Evolutionary conservation across 2,329 filamentous ascomycete genomes (phyloP).

Genomic region (Colletotrichum coccodes): DNA sequence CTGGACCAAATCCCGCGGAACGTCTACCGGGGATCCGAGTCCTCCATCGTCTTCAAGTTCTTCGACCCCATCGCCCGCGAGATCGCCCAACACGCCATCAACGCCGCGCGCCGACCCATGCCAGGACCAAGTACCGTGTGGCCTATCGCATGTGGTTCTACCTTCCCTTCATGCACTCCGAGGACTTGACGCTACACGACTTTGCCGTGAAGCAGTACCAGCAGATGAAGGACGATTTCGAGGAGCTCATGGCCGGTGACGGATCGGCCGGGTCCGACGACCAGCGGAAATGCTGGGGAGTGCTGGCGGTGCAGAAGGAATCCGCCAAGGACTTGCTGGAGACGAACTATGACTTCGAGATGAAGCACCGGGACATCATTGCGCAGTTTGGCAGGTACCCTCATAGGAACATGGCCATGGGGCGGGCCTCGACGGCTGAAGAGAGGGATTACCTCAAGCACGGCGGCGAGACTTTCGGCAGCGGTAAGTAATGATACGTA

Average conservation of each 20-base stretch:
- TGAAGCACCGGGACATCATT: constrained; percentile 60
- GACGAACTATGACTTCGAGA: constrained; percentile 46
- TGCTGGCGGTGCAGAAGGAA: constrained; percentile 39
- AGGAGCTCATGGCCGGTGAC: constrained; percentile 41
- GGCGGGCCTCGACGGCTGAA: constrained; percentile 57
- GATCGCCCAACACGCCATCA: constrained; percentile 49
- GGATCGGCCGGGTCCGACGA: constrained; percentile 37
- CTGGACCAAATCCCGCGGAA: constrained; percentile 74
- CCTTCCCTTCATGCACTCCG: constrained; percentile 69
- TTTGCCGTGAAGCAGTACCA: constrained; percentile 43
- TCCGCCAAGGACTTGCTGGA: constrained; percentile 38
- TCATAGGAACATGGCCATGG: constrained; percentile 63
- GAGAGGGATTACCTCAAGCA: constrained; percentile 61
- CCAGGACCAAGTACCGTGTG: constrained; percentile 45
- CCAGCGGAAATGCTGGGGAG: constrained; percentile 39
- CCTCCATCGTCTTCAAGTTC: constrained; percentile 57
- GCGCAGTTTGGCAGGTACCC: constrained; percentile 68
- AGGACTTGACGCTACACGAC: constrained; percentile 58
- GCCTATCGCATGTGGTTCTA: constrained; percentile 65
- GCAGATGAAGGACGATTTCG: constrained; percentile 44
- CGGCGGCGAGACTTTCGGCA: constrained; percentile 51
- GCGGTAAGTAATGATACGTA: not conserved
- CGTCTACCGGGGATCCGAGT: constrained; percentile 62
- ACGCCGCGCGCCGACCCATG: constrained; percentile 41
- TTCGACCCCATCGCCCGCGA: constrained; percentile 66